A percentile compares a stretch with the other conserved stretches of the same genome.
phyloP scores from a whole-genome alignment of 2,329 filamentous ascomycete genomes.

The Xylaria digitata region DNA sequence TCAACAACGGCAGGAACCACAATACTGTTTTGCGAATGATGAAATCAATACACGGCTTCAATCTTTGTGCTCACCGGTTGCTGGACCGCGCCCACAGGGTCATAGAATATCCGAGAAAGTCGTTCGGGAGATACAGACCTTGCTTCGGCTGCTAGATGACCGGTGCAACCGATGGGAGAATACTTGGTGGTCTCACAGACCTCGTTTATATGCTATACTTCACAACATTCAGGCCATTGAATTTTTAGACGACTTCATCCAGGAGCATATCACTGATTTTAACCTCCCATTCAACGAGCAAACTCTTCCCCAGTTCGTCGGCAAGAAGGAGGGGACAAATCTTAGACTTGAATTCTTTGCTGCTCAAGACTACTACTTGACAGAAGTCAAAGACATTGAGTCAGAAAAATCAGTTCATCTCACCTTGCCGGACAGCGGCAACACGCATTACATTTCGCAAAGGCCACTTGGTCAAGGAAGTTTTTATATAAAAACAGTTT shows the following conservation, averaged over 20 bases:
- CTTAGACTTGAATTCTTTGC: constrained; percentile 33
- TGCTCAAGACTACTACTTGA: constrained; percentile 40
- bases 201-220: constrained; percentile 39
- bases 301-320: constrained; percentile 33
- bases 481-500: too few relatives aligned
- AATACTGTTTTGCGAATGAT: constrained; percentile 14
- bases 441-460: constrained; percentile 27
- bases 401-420: constrained; percentile 25
- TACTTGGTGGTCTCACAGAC: constrained; percentile 23
- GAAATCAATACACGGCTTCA: constrained; percentile 8
- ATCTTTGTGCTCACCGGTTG: constrained; percentile 6
- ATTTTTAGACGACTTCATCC: constrained; percentile 36
- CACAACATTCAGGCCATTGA: constrained; percentile 25
- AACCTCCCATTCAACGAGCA: constrained; percentile 38
- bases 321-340: neutral
- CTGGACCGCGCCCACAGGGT: neutral
- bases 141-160: constrained; percentile 30
- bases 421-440: constrained; percentile 24
- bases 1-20: constrained; percentile 1
- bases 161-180: constrained; percentile 19
- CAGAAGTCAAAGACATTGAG: constrained; percentile 38
- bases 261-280: constrained; percentile 35
- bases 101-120: constrained; percentile 31
- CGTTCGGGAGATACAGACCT: constrained; percentile 27
- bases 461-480: constrained; percentile 37